Evolutionary conservation across 2,329 filamentous ascomycete species (phyloP).

Genomic region (Emergomyces africanus): DNA sequence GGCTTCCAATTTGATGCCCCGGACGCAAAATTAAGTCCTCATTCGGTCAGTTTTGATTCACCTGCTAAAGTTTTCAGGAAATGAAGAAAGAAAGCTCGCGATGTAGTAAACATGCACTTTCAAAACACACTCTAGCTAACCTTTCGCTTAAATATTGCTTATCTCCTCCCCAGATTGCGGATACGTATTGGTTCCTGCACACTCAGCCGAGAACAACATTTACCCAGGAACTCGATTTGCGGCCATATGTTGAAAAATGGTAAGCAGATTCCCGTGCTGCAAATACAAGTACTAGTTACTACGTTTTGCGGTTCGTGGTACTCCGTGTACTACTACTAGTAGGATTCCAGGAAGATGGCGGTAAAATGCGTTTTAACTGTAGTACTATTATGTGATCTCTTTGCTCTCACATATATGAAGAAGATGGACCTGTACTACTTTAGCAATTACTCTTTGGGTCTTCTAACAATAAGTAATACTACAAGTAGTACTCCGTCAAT

Average conservation of each 20-base stretch:
- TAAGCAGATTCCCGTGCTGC: slow-evolving; percentile 24
- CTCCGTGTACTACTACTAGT: too few species aligned
- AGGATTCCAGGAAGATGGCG: background rate
- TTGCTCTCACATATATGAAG: background rate
- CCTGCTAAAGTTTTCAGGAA: background rate
- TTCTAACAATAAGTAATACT: too few species aligned
- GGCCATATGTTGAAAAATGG: slow-evolving; percentile 77
- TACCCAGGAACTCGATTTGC: slow-evolving; percentile 67
- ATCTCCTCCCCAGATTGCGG: slow-evolving; percentile 57
- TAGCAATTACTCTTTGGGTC: background rate
- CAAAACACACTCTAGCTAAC: background rate
- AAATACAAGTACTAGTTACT: background rate
- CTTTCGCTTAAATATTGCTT: background rate
- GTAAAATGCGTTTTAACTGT: background rate
- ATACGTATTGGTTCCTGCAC: slow-evolving; percentile 74
- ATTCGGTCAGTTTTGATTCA: slow-evolving; percentile 46
- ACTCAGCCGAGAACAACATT: slow-evolving; percentile 67
- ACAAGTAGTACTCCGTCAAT: too few species aligned
- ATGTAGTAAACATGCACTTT: background rate
- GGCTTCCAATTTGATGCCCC: slow-evolving; percentile 43
- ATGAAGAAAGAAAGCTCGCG: background rate
- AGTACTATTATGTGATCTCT: too few species aligned
- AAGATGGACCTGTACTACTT: background rate
- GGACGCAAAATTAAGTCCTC: slow-evolving; percentile 59
- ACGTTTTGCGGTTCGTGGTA: too few species aligned